Conservation (phyloP, 2,329 filamentous ascomycete genomes). For the Cladosporium sp. region DNA sequence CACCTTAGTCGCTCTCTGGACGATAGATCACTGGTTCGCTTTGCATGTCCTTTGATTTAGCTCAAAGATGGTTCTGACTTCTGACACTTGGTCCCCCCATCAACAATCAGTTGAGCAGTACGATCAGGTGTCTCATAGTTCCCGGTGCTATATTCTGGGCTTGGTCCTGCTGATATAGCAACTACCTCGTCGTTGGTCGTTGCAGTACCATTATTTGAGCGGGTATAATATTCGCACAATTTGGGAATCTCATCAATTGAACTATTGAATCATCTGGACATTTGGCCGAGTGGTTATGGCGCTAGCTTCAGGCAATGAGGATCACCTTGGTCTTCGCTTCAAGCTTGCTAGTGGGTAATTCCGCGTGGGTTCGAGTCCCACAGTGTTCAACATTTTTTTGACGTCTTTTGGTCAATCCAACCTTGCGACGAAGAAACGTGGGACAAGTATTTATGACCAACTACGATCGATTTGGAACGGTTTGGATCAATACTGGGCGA, state of each 20-base stretch:
- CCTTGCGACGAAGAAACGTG: not conserved
- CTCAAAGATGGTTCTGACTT: no score
- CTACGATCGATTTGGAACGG: not conserved
- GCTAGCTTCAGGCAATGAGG: conserved; percentile 9
- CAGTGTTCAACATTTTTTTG: conserved; percentile 13
- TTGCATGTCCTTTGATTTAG: not conserved
- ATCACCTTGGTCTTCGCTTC: not conserved
- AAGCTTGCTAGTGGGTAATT: conserved; percentile 26
- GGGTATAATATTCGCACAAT: not conserved
- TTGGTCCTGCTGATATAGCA: not conserved
- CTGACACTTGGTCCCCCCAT: not conserved
- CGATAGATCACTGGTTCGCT: not conserved
- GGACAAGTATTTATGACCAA: not conserved
- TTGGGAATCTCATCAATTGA: not conserved
- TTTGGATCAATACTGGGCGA: not conserved
- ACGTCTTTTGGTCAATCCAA: not conserved
- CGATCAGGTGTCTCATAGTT: not conserved
- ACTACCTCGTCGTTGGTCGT: not conserved
- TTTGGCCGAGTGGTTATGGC: conserved; percentile 17
- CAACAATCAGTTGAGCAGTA: not conserved
- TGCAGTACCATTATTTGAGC: not conserved
- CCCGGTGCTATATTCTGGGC: not conserved
- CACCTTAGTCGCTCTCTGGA: not conserved
- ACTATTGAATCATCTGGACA: not conserved
- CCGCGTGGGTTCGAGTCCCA: conserved; percentile 34